Conservation (phyloP, 345 rosid species). For the Corchorus olitorius region DNA sequence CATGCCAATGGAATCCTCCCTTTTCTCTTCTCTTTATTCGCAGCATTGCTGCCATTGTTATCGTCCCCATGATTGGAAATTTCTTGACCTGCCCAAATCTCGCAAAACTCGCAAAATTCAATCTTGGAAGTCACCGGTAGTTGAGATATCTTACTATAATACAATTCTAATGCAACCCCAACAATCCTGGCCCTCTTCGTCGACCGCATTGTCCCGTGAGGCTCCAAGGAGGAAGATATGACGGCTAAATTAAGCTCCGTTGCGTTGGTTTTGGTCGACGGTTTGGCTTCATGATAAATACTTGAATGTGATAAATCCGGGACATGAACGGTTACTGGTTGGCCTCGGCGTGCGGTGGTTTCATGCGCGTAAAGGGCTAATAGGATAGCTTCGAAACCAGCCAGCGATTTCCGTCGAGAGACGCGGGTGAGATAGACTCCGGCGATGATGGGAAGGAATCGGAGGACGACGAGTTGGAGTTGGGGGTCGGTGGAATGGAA, state of each 20-base stretch:
- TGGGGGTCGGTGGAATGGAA: slow-evolving; percentile 63
- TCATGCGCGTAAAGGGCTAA: slow-evolving; percentile 83
- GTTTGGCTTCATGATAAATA: slow-evolving; percentile 70
- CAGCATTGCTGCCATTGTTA: slow-evolving; percentile 15
- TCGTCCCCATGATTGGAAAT: slow-evolving; percentile 24
- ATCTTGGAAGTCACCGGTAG: slow-evolving; percentile 67
- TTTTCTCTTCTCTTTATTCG: slow-evolving; percentile 18
- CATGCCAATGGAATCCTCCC: slow-evolving; percentile 64
- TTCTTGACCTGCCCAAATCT: slow-evolving; percentile 59
- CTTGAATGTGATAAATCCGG: slow-evolving; percentile 78
- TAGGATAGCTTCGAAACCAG: slow-evolving; percentile 85
- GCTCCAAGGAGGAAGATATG: slow-evolving; percentile 70
- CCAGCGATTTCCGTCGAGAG: slow-evolving; percentile 54
- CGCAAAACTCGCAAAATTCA: slow-evolving; percentile 71
- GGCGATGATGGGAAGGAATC: slow-evolving; percentile 67
- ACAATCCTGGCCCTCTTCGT: slow-evolving; percentile 70
- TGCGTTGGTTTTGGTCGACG: slow-evolving; percentile 34
- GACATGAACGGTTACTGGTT: slow-evolving; percentile 60
- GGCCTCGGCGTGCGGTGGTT: slow-evolving; percentile 60
- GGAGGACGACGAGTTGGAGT: slow-evolving; percentile 75
- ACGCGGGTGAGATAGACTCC: slow-evolving; percentile 80
- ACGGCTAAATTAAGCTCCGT: slow-evolving; percentile 67
- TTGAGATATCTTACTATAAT: slow-evolving; percentile 50
- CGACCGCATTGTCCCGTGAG: slow-evolving; percentile 76
- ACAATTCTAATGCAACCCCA: slow-evolving; percentile 76